phyloP scores from a whole-genome alignment of 768 basidiomycete species.

The Rhodotorula sphaerocarpa region DNA sequence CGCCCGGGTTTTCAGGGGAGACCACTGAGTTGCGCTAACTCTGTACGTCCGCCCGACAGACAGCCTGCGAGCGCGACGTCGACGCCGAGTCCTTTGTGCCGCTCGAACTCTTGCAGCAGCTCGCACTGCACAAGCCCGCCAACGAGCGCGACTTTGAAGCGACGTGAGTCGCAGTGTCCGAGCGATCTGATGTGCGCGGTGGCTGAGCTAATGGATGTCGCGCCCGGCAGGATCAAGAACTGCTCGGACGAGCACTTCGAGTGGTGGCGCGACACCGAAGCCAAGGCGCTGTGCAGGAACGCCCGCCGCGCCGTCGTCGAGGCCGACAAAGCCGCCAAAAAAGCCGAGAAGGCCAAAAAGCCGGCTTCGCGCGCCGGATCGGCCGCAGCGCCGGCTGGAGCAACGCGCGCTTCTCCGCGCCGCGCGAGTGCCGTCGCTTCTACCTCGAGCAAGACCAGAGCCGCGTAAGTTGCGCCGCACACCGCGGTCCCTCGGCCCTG shows the following conservation, averaged over 20 bases:
- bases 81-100: conserved; percentile 13
- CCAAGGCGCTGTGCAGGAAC: conserved; percentile 1
- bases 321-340: background rate
- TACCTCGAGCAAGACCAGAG: no score
- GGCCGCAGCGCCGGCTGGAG: background rate
- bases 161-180: conserved; percentile 2
- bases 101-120: conserved; percentile 11
- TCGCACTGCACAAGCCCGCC: conserved; percentile 13
- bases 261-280: conserved; percentile 9
- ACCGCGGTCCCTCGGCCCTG: no score
- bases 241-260: conserved; percentile 2
- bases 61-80: conserved; percentile 5
- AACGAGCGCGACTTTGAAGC: conserved; percentile 4
- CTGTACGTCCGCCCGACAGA: background rate
- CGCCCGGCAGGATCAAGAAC: conserved; percentile 15
- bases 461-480: conserved; percentile 16
- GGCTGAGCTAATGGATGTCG: no score
- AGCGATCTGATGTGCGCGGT: background rate
- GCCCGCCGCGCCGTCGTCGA: background rate
- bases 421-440: background rate
- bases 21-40: background rate
- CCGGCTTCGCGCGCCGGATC: background rate
- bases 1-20: background rate
- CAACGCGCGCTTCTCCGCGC: background rate
- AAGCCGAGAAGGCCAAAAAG: background rate